Evolutionary conservation across 1,284 basidiomycete genomes (phyloP).

Genomic region (Cutaneotrichosporon daszewskae): DNA sequence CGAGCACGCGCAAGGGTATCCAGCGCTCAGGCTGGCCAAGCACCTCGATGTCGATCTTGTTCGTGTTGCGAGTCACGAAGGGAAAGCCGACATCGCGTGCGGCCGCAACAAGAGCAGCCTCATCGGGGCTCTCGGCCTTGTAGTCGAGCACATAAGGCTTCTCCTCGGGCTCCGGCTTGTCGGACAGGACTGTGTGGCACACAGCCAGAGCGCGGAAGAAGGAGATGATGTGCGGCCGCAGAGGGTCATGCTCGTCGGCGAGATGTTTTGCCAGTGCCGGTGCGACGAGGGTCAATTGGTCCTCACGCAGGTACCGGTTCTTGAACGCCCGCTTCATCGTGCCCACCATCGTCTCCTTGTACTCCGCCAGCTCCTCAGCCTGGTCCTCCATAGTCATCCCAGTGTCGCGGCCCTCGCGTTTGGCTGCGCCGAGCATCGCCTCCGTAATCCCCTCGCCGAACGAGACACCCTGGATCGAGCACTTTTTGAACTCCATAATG

Average conservation of each 20-base stretch:
- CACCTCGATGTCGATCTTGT: constrained; percentile 79
- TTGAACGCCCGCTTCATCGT: constrained; percentile 72
- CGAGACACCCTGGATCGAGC: constrained; percentile 73
- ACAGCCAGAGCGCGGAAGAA: constrained; percentile 89
- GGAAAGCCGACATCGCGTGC: constrained; percentile 91
- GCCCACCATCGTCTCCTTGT: constrained; percentile 73
- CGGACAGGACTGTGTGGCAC: constrained; percentile 80
- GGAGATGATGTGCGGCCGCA: constrained; percentile 64
- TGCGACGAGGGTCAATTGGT: constrained; percentile 82
- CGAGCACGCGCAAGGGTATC: constrained; percentile 71
- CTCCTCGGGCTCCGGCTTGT: constrained; percentile 60
- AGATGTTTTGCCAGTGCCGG: constrained; percentile 75
- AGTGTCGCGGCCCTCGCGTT: constrained; percentile 66
- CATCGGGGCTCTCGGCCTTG: constrained; percentile 87
- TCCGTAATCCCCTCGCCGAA: constrained; percentile 95
- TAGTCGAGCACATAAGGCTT: constrained; percentile 72
- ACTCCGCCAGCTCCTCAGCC: constrained; percentile 56
- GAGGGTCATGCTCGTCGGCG: constrained; percentile 57
- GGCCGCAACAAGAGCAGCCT: constrained; percentile 85
- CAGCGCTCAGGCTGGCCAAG: constrained; percentile 82
- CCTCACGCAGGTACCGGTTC: constrained; percentile 77
- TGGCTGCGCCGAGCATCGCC: constrained; percentile 85
- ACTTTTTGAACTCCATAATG: constrained; percentile 97
- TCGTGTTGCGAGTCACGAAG: constrained; percentile 72
- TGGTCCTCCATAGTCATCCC: constrained; percentile 65